These are phyloP conservation scores for Pinus taeda DNA, from an alignment of 75 land plant species.

Conservation along the genomic window DNA sequence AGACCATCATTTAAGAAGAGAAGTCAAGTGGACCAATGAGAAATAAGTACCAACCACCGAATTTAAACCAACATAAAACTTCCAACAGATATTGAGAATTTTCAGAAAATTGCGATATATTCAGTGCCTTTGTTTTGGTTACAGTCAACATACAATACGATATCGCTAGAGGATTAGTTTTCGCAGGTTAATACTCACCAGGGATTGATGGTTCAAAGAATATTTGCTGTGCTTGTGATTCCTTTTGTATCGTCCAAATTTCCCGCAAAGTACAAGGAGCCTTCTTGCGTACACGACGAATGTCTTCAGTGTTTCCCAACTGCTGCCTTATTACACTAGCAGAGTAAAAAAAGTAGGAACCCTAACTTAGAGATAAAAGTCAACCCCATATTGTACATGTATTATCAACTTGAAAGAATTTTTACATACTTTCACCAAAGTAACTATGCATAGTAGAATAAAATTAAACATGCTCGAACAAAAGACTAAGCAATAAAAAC, in stretches of 20 bases:
- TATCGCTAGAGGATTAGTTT: background rate
- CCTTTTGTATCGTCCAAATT: constrained; percentile 67
- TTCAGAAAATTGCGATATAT: background rate
- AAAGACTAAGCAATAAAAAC: background rate
- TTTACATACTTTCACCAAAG: background rate
- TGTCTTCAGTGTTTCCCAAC: constrained; percentile 75
- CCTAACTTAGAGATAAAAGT: background rate
- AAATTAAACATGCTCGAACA: background rate
- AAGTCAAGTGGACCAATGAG: background rate
- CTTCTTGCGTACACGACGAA: constrained; percentile 86
- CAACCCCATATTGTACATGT: background rate
- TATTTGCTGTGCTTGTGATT: constrained; percentile 57
- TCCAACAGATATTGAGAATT: background rate
- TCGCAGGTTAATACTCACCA: constrained; percentile 36
- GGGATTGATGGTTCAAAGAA: constrained; percentile 65
- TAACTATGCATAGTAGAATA: background rate
- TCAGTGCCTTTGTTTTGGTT: background rate
- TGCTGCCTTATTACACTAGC: constrained; percentile 81
- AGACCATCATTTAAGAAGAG: background rate
- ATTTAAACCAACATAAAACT: background rate
- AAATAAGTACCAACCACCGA: background rate
- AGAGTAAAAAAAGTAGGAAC: background rate
- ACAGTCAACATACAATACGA: background rate
- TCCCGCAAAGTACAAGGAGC: constrained; percentile 88
- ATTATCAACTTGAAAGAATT: background rate